Base-by-base conservation (phyloP, 148 eudicot species). In the Chenopodium berlandieri region DNA sequence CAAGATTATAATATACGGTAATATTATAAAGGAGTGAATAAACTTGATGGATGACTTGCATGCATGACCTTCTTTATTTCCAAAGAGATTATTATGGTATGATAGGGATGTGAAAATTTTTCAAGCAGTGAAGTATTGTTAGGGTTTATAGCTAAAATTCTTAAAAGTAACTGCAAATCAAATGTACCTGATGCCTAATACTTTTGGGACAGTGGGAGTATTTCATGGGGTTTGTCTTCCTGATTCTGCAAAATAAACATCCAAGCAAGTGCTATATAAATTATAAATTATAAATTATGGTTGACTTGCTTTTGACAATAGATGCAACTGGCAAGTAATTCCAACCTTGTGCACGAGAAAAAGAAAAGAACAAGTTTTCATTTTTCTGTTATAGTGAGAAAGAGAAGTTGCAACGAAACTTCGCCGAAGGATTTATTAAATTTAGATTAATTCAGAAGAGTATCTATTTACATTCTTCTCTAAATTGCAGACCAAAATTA, bases 401-500 rank as follows among this genome's bases (percentile, higher is more conserved):
- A 31, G 17, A 50, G 2, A 56, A 10, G 13, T 37, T 69, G 27
- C 23, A 44, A 56, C 37, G 58, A 66, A 64, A 63, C n/a, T 34
- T 1, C 50, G 48, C 8, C 64, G 10, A 69, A 54, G 27, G 2
- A 27, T 44, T 4, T 4, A 40, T 70, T 22, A 74, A 20, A 47
- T 2, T 37, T 19, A 30, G 75, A 31, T 62, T 22, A 44, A 58
- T 4, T 47, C 50, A 64, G 30, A 3, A 2, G 56, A 34, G 67
- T 79, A 70, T 71, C 7, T 9, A 64, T 71, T 75, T 79, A n/a
- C 64, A 67, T 69, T 80, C 8, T 83, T 69, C 56, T 75, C 79
- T 50, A 52, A 54, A 82, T 69, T 82, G 81, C 93, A 95, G 98
- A 89, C 92, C 30, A 88, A 95, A 83, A 81, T 92, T 79, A 85